Percentiles rank a stretch among this genome's conserved stretches.
These are phyloP conservation scores for Penicillium psychrofluorescens DNA, from an alignment of 495 filamentous ascomycete species.

Conservation along the genomic window DNA sequence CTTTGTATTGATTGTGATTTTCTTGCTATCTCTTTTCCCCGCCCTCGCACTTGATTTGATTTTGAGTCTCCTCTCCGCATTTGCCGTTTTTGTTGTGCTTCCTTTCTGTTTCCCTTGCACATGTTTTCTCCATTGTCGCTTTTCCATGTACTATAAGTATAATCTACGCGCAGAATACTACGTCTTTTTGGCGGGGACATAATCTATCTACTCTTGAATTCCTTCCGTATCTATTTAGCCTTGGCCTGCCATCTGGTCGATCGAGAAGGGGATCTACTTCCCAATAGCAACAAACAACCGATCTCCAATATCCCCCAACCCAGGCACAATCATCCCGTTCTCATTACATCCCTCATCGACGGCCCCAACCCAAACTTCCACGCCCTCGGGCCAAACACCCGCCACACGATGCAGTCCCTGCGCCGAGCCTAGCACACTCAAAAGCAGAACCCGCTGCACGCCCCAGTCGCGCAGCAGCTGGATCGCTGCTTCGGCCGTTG, in stretches of 20 bases:
- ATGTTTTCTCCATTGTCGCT: constrained; percentile 19
- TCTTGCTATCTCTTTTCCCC: constrained; percentile 8
- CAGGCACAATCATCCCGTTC: constrained; percentile 85
- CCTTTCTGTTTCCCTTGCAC: constrained; percentile 20
- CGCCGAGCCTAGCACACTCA: constrained; percentile 66
- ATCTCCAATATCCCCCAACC: constrained; percentile 87
- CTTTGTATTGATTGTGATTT: neutral
- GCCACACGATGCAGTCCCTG: constrained; percentile 62
- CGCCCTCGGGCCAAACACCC: constrained; percentile 62
- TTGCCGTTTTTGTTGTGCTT: constrained; percentile 4
- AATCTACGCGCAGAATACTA: constrained; percentile 24
- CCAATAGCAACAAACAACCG: constrained; percentile 87
- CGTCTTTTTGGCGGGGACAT: constrained; percentile 23
- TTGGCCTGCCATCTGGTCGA: too few species aligned
- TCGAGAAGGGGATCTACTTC: constrained; percentile 47
- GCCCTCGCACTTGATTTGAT: constrained; percentile 23
- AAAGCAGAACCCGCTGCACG: constrained; percentile 66
- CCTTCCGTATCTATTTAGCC: neutral
- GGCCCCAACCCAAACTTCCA: constrained; percentile 77
- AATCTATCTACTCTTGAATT: neutral
- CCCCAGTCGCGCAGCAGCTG: constrained; percentile 88
- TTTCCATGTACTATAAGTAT: constrained; percentile 42
- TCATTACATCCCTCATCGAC: constrained; percentile 66
- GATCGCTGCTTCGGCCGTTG: constrained; percentile 83
- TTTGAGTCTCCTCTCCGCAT: constrained; percentile 13